These are phyloP conservation scores for Articulospora tetracladia DNA, from an alignment of 495 filamentous ascomycete genomes.

Conservation along the genomic window DNA sequence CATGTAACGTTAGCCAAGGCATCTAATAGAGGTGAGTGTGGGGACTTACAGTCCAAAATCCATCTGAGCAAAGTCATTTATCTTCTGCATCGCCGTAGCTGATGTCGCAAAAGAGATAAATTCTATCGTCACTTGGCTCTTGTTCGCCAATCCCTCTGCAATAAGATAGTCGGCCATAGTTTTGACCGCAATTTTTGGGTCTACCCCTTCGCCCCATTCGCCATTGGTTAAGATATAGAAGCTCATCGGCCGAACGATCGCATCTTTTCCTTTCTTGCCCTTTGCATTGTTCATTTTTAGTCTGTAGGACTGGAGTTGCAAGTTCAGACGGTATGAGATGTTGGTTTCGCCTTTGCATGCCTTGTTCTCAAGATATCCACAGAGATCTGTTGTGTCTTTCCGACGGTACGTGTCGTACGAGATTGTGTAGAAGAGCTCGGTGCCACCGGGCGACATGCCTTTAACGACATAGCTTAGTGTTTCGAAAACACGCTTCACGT, in stretches of 20 bases:
- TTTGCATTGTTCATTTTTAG: neutral
- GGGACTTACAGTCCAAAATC: conserved; percentile 14
- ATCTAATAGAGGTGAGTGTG: too few species aligned
- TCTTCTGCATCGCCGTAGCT: conserved; percentile 4
- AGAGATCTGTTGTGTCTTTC: conserved; percentile 16
- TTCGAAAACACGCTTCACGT: conserved; percentile 14
- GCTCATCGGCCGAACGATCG: conserved; percentile 9
- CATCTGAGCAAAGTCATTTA: conserved; percentile 7
- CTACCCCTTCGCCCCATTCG: conserved; percentile 1
- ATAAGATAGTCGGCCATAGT: conserved; percentile 4
- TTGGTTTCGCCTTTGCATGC: conserved; percentile 5
- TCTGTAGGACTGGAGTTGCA: conserved; percentile 14
- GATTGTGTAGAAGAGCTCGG: conserved; percentile 15
- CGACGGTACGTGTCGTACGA: conserved; percentile 17
- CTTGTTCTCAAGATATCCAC: conserved; percentile 15
- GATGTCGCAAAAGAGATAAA: conserved; percentile 18
- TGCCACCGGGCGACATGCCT: conserved; percentile 11
- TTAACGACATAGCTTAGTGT: conserved; percentile 14
- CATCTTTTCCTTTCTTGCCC: conserved; percentile 6
- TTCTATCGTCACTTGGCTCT: conserved; percentile 5
- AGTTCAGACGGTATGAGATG: conserved; percentile 10
- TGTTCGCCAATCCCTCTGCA: neutral
- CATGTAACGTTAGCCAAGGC: neutral
- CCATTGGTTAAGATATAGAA: conserved; percentile 22
- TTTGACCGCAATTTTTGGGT: neutral